Conservation (phyloP, 495 filamentous ascomycete genomes). For the Penicillium samsonianum region DNA sequence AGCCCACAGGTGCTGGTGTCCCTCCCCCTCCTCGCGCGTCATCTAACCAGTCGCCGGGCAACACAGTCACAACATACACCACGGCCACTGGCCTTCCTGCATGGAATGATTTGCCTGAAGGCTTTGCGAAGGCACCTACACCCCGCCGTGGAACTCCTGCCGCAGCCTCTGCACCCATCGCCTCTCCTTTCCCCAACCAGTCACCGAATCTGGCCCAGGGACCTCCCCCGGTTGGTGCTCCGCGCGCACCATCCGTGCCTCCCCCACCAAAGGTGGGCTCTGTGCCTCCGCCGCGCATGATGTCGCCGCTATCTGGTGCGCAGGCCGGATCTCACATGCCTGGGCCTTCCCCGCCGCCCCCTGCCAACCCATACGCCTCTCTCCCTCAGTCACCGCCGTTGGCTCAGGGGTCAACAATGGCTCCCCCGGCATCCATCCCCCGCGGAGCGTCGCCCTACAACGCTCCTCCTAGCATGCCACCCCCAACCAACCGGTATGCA, state of each 20-base stretch:
- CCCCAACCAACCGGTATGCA: constrained; percentile 81
- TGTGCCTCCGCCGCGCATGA: constrained; percentile 54
- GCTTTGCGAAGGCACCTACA: constrained; percentile 68
- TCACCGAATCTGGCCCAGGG: constrained; percentile 56
- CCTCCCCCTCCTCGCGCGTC: constrained; percentile 59
- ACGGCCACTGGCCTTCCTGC: constrained; percentile 68
- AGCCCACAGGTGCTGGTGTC: constrained; percentile 40
- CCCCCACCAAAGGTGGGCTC: constrained; percentile 52
- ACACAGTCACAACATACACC: constrained; percentile 60
- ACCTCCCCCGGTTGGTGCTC: constrained; percentile 42
- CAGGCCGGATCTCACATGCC: constrained; percentile 43
- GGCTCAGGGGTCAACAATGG: constrained; percentile 31
- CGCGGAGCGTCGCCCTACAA: constrained; percentile 89
- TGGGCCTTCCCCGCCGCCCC: constrained; percentile 56
- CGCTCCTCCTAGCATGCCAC: constrained; percentile 70
- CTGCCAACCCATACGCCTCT: constrained; percentile 72
- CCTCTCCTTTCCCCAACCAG: constrained; percentile 69
- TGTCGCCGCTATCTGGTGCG: constrained; percentile 48
- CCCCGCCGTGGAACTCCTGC: constrained; percentile 72
- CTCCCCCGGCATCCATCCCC: constrained; percentile 57
- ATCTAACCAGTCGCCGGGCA: constrained; percentile 59
- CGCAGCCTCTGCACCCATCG: constrained; percentile 54
- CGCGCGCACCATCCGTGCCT: constrained; percentile 53
- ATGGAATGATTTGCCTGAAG: constrained; percentile 96
- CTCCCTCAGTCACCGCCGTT: constrained; percentile 42